Evolutionary conservation across 1,284 basidiomycete genomes (phyloP), one percentile per base, ranked within the genome.

Genomic region (Agroathelia rolfsii): DNA sequence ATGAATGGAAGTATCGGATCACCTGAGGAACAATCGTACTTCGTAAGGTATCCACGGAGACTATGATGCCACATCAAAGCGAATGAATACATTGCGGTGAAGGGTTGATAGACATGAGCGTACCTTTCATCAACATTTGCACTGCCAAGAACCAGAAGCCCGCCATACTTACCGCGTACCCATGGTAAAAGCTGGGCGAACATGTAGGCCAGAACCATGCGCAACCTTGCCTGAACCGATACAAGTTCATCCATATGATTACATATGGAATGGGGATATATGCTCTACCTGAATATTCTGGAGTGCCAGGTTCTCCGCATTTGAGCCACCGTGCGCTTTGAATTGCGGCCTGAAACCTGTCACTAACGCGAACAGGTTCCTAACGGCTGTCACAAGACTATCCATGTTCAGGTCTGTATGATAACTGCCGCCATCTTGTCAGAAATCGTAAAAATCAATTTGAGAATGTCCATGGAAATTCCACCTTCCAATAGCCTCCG

Each of bases 341-440:
- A 93, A 98, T 36, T 70, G 75, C 1, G 95, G 95, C 35, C 72
- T 80, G 35, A 69, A 59, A 2, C 83, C 82, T 0, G 93, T 96
- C 5, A 96, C 83, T 39, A 85, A 65, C 1, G 67, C 62, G 54
- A 99, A 98, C 18, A 99, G 64, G 34, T 76, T 74, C 41, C 80
- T 71, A 13, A 97, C 76, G 7, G 92, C 79, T 0, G 77, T 74
- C 2, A 98, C 88, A 12, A 96, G 59, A 1, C 77, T 71, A 56
- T 98, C 94, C 89, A 98, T 99, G 58, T 97, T 94, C 36, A 99
- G 61, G 50, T 97, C 89, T 34, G 85, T 66, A 55, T 98, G 95
- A 55, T 96, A 94, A 45, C 89, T 92, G 32, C 4, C 15, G 11
- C 10, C 9, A 24, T 24, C n/a, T n/a, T n/a, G n/a, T n/a, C n/a